Evolutionary conservation across 2,329 filamentous ascomycete genomes (phyloP), one percentile per base, ranked within the genome.

Genomic region (Bipolaris bicolor): DNA sequence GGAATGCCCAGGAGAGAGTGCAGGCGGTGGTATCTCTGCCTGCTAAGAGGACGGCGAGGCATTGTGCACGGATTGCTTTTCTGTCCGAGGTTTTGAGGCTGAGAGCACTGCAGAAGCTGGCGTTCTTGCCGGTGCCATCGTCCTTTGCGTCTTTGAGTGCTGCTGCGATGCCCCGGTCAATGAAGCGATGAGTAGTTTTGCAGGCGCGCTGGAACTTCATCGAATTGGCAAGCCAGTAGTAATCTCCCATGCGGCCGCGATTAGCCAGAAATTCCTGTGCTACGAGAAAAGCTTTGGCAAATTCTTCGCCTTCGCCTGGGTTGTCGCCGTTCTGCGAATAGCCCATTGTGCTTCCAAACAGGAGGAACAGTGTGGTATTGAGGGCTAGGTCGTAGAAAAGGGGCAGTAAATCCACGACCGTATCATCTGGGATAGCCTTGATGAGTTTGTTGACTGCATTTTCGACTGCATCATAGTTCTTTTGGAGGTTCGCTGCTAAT

Each of bases 1-100:
- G 60, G 52, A 96, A 82, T 40, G 86, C 82, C 86, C 90, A 96
- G 0, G 87, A 89, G 0, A 97, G 82, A 0, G 90, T 90, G 1
- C 83, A 84, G 24, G 92, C 92, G 0, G 92, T 97, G n/a, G 92
- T 96, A 74, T 97, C 93, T 34, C 90, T 84, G 7, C 91, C 92
- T 1, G 93, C 93, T 6, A 97, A 84, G 2, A 97, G 84, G 16
- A 97, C 85, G 45, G 89, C 88, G 4, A 95, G 83, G 44, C 96
- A 81, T 74, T 97, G 91, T 75, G 95, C 90, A 29, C 92, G 90
- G 11, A 97, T 83, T 1, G 92, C 84, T 46, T 82, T 83, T 16
- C 76, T 71, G 55, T 82, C 78, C 31, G 89, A 84, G 0, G 91
- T 96, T 76, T 90, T 91, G 45, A 84, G 82, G 40, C 90, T 90